Evolutionary conservation across 2,329 filamentous ascomycete genomes (phyloP), one percentile per base, ranked within the genome.

Genomic region (Monosporascus sp.): DNA sequence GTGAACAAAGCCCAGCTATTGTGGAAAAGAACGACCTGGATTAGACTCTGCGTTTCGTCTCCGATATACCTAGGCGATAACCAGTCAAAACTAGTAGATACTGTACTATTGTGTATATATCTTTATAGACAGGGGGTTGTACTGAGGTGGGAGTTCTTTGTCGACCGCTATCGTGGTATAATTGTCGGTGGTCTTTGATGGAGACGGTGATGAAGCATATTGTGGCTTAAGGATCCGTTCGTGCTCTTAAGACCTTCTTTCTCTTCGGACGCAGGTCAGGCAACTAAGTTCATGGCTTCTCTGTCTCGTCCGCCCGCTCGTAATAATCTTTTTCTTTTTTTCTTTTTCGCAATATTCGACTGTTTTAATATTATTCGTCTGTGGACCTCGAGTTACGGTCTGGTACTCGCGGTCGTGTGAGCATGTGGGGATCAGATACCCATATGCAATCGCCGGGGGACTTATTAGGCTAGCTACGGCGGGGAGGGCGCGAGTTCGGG

Each of bases 111-210:
- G 18, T 42, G 18, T 42, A 42, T 18, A 6, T 42, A 24, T 42
- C 9, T 9, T 42, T 20, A 6, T 18, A 39, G 39, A 20, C 9
- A 8, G 22, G 8, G 18, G 5, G 2, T 20, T 42, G 37, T 24
- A 42, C 22, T 14, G 11, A 20, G 8, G 17, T 9, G 39, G 39
- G 22, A 42, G 47, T 36, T 48, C 5, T 48, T 14, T 48, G 22
- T 25, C 17, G 42, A 11, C n/a, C 31, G 42, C 42, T 46, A 46
- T 25, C 42, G 42, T 46, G 42, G 64, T 51, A 66, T 65, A 52
- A 66, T 66, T 55, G 63, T 65, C 51, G 64, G 62, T 54, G 60
- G 64, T 65, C 59, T 61, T 61, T 59, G 60, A 60, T 61, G 57
- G 49, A 62, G 55, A 57, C 52, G 56, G 56, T 50, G 47, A 54